phyloP scores from a whole-genome alignment of 768 basidiomycete genomes.

The Russula abietina region DNA sequence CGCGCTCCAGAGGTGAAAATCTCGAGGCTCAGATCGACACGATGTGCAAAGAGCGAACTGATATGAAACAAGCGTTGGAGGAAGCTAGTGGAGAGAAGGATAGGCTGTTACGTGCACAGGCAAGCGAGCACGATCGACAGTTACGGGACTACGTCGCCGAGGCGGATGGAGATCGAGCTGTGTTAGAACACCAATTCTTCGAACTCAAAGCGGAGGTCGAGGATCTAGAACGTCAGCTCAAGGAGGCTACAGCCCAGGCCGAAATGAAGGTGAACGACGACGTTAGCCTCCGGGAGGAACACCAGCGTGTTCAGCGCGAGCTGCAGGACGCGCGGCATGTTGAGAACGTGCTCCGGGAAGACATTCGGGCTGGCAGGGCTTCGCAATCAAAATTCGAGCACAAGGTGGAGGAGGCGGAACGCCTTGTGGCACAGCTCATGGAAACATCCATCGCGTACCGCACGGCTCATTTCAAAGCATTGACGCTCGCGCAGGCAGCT shows the following conservation, averaged over 20 bases:
- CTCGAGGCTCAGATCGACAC: slow-evolving; percentile 68
- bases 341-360: slow-evolving; percentile 66
- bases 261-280: slow-evolving; percentile 66
- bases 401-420: slow-evolving; percentile 54
- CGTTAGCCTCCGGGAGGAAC: slow-evolving; percentile 62
- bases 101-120: slow-evolving; percentile 62
- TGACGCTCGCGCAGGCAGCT: slow-evolving; percentile 56
- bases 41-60: slow-evolving; percentile 65
- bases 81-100: slow-evolving; percentile 77
- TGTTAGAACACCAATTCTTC: slow-evolving; percentile 81
- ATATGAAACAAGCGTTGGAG: slow-evolving; percentile 59
- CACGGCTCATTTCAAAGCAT: slow-evolving; percentile 66
- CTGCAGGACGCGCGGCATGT: slow-evolving; percentile 59
- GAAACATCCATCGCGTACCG: slow-evolving; percentile 76
- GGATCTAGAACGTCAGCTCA: slow-evolving; percentile 53
- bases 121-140: slow-evolving; percentile 56
- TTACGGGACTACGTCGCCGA: slow-evolving; percentile 89
- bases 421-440: slow-evolving; percentile 75
- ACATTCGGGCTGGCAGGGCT: slow-evolving; percentile 60
- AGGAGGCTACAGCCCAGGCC: slow-evolving; percentile 52
- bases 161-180: slow-evolving; percentile 89
- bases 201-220: slow-evolving; percentile 63
- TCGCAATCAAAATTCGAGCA: slow-evolving; percentile 67
- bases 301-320: slow-evolving; percentile 65
- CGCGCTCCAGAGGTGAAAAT: slow-evolving; percentile 66